These are phyloP conservation scores for Penicillium crystallinum DNA, from an alignment of 495 filamentous ascomycete genomes.

Conservation along the genomic window DNA sequence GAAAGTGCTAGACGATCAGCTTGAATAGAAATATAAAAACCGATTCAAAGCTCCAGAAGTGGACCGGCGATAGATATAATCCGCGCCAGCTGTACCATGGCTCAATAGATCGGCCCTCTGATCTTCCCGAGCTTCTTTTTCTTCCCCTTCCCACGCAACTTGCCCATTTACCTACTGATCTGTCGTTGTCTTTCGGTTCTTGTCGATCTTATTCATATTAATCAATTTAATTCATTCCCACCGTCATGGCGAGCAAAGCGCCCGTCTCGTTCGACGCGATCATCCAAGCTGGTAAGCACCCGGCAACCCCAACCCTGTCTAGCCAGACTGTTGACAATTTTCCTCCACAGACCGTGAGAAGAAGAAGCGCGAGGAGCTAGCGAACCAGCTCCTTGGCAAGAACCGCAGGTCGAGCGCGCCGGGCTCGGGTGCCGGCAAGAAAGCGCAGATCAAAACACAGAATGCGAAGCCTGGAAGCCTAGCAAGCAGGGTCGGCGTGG, in stretches of 20 bases:
- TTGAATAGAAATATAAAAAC: not conserved
- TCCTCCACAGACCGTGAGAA: constrained; percentile 55
- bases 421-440: constrained; percentile 23
- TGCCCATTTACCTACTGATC: not conserved
- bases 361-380: constrained; percentile 65
- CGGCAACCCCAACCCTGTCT: not conserved
- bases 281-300: constrained; percentile 53
- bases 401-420: constrained; percentile 57
- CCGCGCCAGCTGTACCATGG: not conserved
- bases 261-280: constrained; percentile 60
- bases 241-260: constrained; percentile 44
- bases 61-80: not conserved
- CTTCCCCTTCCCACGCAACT: constrained; percentile 1
- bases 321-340: constrained; percentile 4
- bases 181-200: not conserved
- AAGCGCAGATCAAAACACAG: constrained; percentile 35
- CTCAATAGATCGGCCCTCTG: not conserved
- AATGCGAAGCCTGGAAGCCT: constrained; percentile 50
- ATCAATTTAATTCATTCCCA: not conserved
- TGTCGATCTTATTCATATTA: not conserved
- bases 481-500: constrained; percentile 69
- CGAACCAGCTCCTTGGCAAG: constrained; percentile 63
- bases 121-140: not conserved
- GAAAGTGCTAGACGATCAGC: not conserved
- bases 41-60: not conserved